These are phyloP conservation scores for Pythium myriotylum DNA, from an alignment of 352 stramenopile species.

Conservation along the genomic window DNA sequence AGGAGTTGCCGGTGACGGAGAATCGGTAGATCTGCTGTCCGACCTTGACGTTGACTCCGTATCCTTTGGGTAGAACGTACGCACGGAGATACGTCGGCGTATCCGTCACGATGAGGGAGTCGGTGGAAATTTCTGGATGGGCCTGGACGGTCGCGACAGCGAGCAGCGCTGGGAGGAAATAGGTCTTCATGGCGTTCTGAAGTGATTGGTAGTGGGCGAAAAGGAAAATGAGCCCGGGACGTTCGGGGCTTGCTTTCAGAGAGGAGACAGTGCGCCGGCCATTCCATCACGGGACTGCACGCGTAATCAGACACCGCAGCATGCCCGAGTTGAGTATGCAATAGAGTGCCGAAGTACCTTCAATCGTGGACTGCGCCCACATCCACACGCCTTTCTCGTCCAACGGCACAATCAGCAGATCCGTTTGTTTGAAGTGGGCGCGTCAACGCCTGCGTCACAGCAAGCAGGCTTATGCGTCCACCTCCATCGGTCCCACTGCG, in stretches of 20 bases:
- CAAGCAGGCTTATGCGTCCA: no score
- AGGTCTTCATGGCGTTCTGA: slow-evolving; percentile 11
- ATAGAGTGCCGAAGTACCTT: slow-evolving; percentile 19
- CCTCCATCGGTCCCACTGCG: no score
- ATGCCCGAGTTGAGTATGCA: slow-evolving; percentile 10
- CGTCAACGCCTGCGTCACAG: no score
- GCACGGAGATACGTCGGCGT: slow-evolving; percentile 41
- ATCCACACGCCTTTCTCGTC: no score
- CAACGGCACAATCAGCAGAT: no score
- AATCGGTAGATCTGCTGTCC: slow-evolving; percentile 42
- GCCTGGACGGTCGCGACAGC: not conserved
- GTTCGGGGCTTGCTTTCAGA: no score
- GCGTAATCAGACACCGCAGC: not conserved
- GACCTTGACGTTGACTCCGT: not conserved
- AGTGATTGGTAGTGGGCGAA: not conserved
- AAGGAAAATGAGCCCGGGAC: not conserved
- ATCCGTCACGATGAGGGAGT: slow-evolving; percentile 44
- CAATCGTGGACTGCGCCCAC: no score
- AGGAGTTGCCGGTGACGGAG: slow-evolving; percentile 55
- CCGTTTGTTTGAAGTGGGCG: no score
- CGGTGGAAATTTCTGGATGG: not conserved
- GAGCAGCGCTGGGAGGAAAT: not conserved
- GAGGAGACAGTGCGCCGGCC: not conserved
- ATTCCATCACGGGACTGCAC: not conserved
- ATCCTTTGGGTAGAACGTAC: slow-evolving; percentile 48